Evolutionary conservation across 2,329 filamentous ascomycete species (phyloP).

Genomic region (Exophiala spinifera): DNA sequence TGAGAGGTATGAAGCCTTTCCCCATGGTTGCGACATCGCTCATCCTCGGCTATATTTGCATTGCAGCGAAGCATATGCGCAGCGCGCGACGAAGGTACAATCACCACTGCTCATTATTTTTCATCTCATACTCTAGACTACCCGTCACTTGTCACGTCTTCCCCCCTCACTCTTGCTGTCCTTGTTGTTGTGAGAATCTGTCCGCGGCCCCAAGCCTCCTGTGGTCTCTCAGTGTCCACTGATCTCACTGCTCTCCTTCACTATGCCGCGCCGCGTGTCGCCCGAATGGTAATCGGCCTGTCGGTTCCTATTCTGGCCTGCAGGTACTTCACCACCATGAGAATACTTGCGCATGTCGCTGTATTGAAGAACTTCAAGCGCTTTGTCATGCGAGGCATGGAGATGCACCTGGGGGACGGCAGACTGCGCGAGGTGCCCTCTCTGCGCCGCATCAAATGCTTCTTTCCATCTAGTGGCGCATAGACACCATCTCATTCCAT

Average conservation of each 20-base stretch:
- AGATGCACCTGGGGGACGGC: slow-evolving; percentile 33
- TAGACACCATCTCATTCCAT: slow-evolving; percentile 62
- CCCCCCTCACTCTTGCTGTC: neutral
- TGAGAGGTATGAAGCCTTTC: neutral
- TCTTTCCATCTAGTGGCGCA: slow-evolving; percentile 60
- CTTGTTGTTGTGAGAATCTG: neutral
- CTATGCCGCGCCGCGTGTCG: slow-evolving; percentile 6
- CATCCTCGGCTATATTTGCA: slow-evolving; percentile 8
- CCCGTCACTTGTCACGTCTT: neutral
- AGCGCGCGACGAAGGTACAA: neutral
- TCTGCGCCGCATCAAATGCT: slow-evolving; percentile 54
- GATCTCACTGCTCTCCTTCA: slow-evolving; percentile 15
- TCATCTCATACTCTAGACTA: neutral
- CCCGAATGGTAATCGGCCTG: slow-evolving; percentile 10
- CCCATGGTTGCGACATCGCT: neutral
- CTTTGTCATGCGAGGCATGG: slow-evolving; percentile 38
- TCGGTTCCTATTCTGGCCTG: slow-evolving; percentile 8
- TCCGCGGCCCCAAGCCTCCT: slow-evolving; percentile 2
- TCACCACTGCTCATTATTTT: no score
- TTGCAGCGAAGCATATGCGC: slow-evolving; percentile 2
- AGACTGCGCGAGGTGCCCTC: slow-evolving; percentile 34
- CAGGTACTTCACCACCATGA: slow-evolving; percentile 26
- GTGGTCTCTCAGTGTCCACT: slow-evolving; percentile 13
- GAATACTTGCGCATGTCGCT: slow-evolving; percentile 36
- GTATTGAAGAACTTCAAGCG: slow-evolving; percentile 34